A percentile compares a stretch with the other conserved stretches of the same genome.
These are phyloP conservation scores for Wilcoxina mikolae DNA, from an alignment of 495 filamentous ascomycete genomes.

Conservation along the genomic window DNA sequence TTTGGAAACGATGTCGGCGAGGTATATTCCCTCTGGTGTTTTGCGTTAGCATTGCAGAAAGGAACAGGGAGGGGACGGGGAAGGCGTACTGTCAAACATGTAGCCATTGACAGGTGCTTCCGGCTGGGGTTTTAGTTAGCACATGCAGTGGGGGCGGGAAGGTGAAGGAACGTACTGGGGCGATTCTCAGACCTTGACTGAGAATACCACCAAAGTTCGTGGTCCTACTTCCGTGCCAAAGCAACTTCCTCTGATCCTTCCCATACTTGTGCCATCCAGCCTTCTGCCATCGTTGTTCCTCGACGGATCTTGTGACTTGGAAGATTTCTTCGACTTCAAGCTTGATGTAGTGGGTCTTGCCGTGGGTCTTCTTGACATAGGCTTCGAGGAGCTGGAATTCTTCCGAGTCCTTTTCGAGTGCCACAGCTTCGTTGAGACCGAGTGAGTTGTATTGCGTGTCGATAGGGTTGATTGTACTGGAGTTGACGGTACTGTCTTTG, in stretches of 20 bases:
- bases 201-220: conserved; percentile 78
- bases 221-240: conserved; percentile 71
- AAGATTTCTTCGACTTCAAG: conserved; percentile 64
- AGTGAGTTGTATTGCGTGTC: conserved; percentile 59
- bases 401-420: conserved; percentile 39
- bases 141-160: conserved; percentile 53
- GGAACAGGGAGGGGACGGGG: conserved; percentile 77
- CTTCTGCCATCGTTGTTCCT: conserved; percentile 51
- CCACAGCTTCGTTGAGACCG: conserved; percentile 57
- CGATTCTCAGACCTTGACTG: conserved; percentile 71
- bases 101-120: conserved; percentile 51
- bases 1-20: conserved; percentile 66
- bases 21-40: conserved; percentile 85
- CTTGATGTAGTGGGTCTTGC: conserved; percentile 42
- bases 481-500: conserved; percentile 42
- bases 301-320: conserved; percentile 62
- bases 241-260: conserved; percentile 47
- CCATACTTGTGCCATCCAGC: conserved; percentile 34
- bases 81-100: conserved; percentile 63
- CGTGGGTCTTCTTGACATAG: conserved; percentile 52
- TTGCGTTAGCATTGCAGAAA: no score
- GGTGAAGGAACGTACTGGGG: no score
- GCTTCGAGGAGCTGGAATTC: conserved; percentile 51
- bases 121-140: no score
- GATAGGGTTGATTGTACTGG: conserved; percentile 42